Percentiles rank a stretch among this genome's conserved stretches.
These are phyloP conservation scores for Lachnellula arida DNA, from an alignment of 2,329 filamentous ascomycete genomes.

Conservation along the genomic window DNA sequence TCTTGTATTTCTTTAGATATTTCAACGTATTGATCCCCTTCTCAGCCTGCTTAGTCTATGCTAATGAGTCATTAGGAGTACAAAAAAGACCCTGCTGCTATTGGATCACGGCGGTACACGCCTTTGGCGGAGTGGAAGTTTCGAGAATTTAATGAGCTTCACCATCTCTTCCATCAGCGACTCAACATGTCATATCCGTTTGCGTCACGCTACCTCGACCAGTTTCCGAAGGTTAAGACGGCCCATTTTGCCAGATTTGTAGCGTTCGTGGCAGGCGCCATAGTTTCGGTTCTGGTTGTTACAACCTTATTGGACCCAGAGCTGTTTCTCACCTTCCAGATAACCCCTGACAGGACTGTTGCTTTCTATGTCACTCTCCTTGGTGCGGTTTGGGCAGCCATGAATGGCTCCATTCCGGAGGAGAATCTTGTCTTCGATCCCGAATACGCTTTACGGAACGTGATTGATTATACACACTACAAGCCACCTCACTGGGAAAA, in stretches of 20 bases:
- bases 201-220: slow-evolving; percentile 86
- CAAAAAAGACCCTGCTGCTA: slow-evolving; percentile 83
- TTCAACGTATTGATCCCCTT: slow-evolving; percentile 64
- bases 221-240: slow-evolving; percentile 93
- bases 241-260: slow-evolving; percentile 80
- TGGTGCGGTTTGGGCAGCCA: slow-evolving; percentile 76
- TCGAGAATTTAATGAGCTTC: slow-evolving; percentile 94
- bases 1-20: slow-evolving; percentile 91
- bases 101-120: slow-evolving; percentile 87
- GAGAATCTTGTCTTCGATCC: slow-evolving; percentile 90
- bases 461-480: slow-evolving; percentile 91
- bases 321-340: slow-evolving; percentile 84
- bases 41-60: not conserved
- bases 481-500: slow-evolving; percentile 84
- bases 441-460: slow-evolving; percentile 79
- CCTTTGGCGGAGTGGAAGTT: slow-evolving; percentile 97
- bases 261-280: slow-evolving; percentile 79
- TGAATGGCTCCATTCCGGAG: slow-evolving; percentile 78
- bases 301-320: slow-evolving; percentile 87
- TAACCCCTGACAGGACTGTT: slow-evolving; percentile 81
- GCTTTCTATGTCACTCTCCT: slow-evolving; percentile 87
- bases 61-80: slow-evolving; percentile 61
- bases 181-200: slow-evolving; percentile 94
- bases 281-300: slow-evolving; percentile 79
- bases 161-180: slow-evolving; percentile 84